These are phyloP conservation scores for Penicillium tannophilum DNA, from an alignment of 495 filamentous ascomycete genomes.

Conservation along the genomic window DNA sequence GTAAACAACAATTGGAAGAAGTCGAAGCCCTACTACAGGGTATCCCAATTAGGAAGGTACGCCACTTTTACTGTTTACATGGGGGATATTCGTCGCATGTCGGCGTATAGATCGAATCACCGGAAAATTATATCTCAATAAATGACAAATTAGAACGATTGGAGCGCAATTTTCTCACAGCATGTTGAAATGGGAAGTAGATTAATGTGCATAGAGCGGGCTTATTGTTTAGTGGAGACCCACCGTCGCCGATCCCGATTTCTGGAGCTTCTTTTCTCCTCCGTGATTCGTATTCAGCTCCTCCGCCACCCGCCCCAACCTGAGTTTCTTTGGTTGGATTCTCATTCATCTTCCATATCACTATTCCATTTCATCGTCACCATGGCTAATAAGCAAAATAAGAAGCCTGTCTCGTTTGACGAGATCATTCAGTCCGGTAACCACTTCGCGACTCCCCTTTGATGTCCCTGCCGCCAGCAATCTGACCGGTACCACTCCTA, in stretches of 20 bases:
- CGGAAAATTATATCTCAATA: too few species aligned
- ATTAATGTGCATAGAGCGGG: background rate
- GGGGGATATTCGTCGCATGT: too few species aligned
- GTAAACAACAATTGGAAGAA: too few species aligned
- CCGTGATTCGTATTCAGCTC: background rate
- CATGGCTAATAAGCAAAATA: slow-evolving; percentile 49
- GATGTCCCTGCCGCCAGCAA: background rate
- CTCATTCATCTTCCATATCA: background rate
- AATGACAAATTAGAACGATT: too few species aligned
- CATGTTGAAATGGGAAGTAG: too few species aligned
- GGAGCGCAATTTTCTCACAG: too few species aligned
- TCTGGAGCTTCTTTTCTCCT: slow-evolving; percentile 2
- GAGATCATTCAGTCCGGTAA: slow-evolving; percentile 67
- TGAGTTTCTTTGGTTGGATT: background rate
- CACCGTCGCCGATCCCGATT: background rate
- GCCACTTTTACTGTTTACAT: too few species aligned
- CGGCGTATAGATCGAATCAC: too few species aligned
- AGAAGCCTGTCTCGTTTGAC: slow-evolving; percentile 57
- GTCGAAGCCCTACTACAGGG: too few species aligned
- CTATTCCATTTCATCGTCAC: background rate
- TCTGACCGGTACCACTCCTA: slow-evolving; percentile 7
- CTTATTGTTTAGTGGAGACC: background rate
- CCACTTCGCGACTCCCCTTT: slow-evolving; percentile 5
- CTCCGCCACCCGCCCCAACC: background rate
- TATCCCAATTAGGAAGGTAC: too few species aligned